Evolutionary conservation across 371 early-diverging fungal species (phyloP).

Genomic region (Mucor irregularis): DNA sequence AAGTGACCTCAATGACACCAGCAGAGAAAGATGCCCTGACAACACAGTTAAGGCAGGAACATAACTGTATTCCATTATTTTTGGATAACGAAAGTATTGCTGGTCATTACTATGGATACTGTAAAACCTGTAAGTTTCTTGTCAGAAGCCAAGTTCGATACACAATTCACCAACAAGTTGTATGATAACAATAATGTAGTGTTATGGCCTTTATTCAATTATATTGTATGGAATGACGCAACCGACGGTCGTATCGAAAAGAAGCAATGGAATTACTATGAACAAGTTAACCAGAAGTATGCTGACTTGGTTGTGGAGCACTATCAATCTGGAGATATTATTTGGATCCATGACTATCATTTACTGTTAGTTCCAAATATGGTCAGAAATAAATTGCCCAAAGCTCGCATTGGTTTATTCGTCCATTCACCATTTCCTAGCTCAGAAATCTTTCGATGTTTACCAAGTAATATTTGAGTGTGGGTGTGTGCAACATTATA

Average conservation of each 20-base stretch:
- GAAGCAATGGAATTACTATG: constrained; percentile 83
- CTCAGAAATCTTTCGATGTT: constrained; percentile 91
- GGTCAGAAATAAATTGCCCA: constrained; percentile 76
- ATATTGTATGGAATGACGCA: constrained; percentile 82
- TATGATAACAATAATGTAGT: constrained; percentile 38
- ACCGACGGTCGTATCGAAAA: constrained; percentile 66
- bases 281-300: constrained; percentile 82
- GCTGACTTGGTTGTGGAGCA: constrained; percentile 71
- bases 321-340: constrained; percentile 83
- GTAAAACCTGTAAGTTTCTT: constrained; percentile 86
- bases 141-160: constrained; percentile 1
- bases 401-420: constrained; percentile 92
- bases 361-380: constrained; percentile 88
- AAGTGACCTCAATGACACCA: constrained; percentile 22
- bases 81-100: constrained; percentile 68
- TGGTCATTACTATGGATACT: constrained; percentile 89
- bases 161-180: constrained; percentile 30
- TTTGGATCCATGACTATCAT: constrained; percentile 99
- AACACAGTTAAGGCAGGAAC: constrained; percentile 44
- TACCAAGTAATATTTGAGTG: constrained; percentile 74
- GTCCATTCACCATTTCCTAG: constrained; percentile 97
- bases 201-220: constrained; percentile 98
- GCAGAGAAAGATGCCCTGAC: constrained; percentile 39
- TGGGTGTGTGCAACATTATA: no score
- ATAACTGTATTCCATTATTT: constrained; percentile 76